Evolutionary conservation across 768 basidiomycete species (phyloP).

Genomic region (Gautieria morchelliformis): DNA sequence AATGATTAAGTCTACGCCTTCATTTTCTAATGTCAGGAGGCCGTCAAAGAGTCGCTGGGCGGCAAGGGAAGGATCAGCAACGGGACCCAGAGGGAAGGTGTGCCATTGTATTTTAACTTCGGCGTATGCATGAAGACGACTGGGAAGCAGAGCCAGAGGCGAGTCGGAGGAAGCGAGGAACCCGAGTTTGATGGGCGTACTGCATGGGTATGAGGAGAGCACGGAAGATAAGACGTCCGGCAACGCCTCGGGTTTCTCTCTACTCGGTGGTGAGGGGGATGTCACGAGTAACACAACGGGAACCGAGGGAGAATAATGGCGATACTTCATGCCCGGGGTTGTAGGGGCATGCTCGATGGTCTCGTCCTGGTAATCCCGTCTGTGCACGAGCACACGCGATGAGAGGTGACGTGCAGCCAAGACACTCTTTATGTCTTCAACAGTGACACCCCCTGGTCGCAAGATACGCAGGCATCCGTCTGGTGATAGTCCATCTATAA

Average conservation of each 20-base stretch:
- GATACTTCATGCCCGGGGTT: conserved; percentile 98
- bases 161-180: conserved; percentile 59
- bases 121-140: neutral
- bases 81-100: conserved; percentile 27
- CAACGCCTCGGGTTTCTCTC: neutral
- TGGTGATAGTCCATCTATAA: conserved; percentile 69
- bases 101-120: neutral
- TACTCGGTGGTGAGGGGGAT: conserved; percentile 23
- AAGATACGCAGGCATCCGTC: conserved; percentile 75
- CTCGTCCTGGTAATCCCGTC: conserved; percentile 65
- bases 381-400: conserved; percentile 66
- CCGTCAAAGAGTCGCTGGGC: conserved; percentile 86
- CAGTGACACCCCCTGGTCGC: conserved; percentile 85
- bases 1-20: conserved; percentile 72
- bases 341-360: conserved; percentile 72
- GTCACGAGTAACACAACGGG: conserved; percentile 72
- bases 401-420: conserved; percentile 24
- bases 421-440: conserved; percentile 70
- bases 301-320: conserved; percentile 88
- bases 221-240: conserved; percentile 4
- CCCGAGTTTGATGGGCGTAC: conserved; percentile 41
- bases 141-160: conserved; percentile 25
- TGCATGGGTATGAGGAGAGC: conserved; percentile 3
- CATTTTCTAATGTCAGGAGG: conserved; percentile 65
- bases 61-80: conserved; percentile 50